A percentile compares a stretch with the other conserved stretches of the same genome.
Conservation (phyloP, 768 basidiomycete species). For the Amanita rubescens region DNA sequence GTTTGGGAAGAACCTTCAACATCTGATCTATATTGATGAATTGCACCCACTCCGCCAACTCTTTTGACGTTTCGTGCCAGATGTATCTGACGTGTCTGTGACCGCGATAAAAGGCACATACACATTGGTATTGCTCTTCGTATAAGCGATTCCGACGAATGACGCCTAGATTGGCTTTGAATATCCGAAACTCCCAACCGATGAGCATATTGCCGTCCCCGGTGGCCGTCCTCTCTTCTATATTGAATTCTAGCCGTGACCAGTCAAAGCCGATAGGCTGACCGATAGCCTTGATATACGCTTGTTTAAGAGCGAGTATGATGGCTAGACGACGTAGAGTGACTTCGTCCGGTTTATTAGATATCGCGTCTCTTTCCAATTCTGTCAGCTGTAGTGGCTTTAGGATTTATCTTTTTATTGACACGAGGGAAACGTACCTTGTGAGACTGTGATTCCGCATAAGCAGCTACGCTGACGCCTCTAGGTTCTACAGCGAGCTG, state of each 20-base stretch:
- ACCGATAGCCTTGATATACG: conserved; percentile 80
- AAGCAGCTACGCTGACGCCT: conserved; percentile 51
- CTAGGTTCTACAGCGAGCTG: conserved; percentile 56
- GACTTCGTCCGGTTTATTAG: conserved; percentile 51
- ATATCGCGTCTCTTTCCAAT: conserved; percentile 32
- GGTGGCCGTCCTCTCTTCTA: conserved; percentile 48
- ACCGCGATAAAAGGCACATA: conserved; percentile 70
- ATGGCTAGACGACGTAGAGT: conserved; percentile 70
- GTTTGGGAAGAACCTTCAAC: conserved; percentile 70
- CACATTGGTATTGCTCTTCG: conserved; percentile 70
- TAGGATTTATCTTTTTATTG: conserved; percentile 13
- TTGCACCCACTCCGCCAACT: conserved; percentile 75
- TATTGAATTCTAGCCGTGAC: conserved; percentile 76
- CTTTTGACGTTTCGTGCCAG: conserved; percentile 59
- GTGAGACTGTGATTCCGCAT: conserved; percentile 66
- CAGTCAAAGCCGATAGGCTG: conserved; percentile 77
- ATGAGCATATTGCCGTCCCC: conserved; percentile 63
- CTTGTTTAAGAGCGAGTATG: conserved; percentile 70
- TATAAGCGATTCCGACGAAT: conserved; percentile 47
- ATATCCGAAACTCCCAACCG: conserved; percentile 86
- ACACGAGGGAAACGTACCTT: conserved; percentile 40
- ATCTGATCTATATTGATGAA: conserved; percentile 80
- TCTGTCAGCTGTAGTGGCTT: conserved; percentile 18
- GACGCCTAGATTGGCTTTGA: conserved; percentile 65
- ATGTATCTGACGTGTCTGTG: conserved; percentile 59